phyloP scores from a whole-genome alignment of 78 protist genomes.

The Capsaspora owczarzaki region DNA sequence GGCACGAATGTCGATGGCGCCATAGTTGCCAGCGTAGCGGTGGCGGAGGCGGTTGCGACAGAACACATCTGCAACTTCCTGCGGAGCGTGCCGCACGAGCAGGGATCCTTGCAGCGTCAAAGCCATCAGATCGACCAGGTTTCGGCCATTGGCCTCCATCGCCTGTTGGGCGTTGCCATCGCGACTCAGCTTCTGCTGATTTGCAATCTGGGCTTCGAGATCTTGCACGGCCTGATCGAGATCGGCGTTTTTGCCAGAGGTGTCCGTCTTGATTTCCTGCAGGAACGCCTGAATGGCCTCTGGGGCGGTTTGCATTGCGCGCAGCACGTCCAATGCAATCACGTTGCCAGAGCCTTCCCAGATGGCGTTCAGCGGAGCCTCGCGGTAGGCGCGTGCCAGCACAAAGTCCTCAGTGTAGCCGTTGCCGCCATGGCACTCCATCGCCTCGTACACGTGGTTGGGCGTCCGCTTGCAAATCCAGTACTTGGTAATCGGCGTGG shows the following conservation, averaged over 20 bases:
- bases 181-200: neutral
- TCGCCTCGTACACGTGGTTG: constrained; percentile 3
- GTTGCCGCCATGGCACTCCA: constrained; percentile 36
- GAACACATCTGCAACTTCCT: neutral
- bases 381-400: constrained; percentile 9
- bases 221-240: neutral
- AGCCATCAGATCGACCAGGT: neutral
- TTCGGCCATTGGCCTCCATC: neutral
- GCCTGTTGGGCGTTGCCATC: neutral
- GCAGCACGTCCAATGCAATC: constrained; percentile 21
- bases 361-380: constrained; percentile 37
- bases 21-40: no score
- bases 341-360: constrained; percentile 44
- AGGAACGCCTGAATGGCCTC: neutral
- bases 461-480: constrained; percentile 26
- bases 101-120: neutral
- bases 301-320: neutral
- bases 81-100: neutral
- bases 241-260: neutral
- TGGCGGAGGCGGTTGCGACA: no score
- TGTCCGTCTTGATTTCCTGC: neutral
- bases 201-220: neutral
- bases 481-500: constrained; percentile 30
- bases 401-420: constrained; percentile 10
- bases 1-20: no score